Base-by-base conservation (phyloP, 495 filamentous ascomycete genomes). In the Pseudevernia furfuracea region DNA sequence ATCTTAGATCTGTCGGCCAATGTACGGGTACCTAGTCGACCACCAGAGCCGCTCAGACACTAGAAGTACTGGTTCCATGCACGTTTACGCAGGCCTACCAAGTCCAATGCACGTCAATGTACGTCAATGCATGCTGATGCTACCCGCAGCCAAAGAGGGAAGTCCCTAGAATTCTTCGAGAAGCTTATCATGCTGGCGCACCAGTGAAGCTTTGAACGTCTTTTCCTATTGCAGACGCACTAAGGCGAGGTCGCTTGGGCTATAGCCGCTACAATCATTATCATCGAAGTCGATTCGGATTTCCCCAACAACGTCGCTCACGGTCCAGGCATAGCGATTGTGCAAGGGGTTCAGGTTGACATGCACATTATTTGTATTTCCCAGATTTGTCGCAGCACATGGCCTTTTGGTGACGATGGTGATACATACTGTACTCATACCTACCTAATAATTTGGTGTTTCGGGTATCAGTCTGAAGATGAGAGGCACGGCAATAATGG, bases 41-140 rank as follows among this genome's bases (percentile, higher is more conserved):
- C 17, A 21, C 14, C 2, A 34, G 14, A 55, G 52, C 28, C 52
- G 52, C 52, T 21, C 30, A 21, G 52, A 55, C 30, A 9, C 21
- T 3, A 6, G 17, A 55, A 34, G 52, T 55, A 55, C 52, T 5
- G 52, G 30, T 55, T 34, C 52, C 1, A 19, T 21, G 28, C 52
- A 32, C 15, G 52, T 34, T 34, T 6, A 53, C 36, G 52, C 52
- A 36, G 4, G 9, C 4, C n/a, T 5, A 49, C 46, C 46, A 8
- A 49, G n/a, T 28, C 10, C 15, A 1, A 49, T 49, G 46, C 46
- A 49, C 46, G 46, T 49, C 46, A 49, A 49, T 28, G 46, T 23
- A 49, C 46, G 46, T 49, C 46, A 49, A 49, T 28, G 46, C 46
- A 28, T 21, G 6, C 52, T 55, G 52, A 55, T 30, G 52, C 30